These are phyloP conservation scores for Colletotrichum truncatum DNA, from an alignment of 2,329 filamentous ascomycete genomes.

Conservation along the genomic window DNA sequence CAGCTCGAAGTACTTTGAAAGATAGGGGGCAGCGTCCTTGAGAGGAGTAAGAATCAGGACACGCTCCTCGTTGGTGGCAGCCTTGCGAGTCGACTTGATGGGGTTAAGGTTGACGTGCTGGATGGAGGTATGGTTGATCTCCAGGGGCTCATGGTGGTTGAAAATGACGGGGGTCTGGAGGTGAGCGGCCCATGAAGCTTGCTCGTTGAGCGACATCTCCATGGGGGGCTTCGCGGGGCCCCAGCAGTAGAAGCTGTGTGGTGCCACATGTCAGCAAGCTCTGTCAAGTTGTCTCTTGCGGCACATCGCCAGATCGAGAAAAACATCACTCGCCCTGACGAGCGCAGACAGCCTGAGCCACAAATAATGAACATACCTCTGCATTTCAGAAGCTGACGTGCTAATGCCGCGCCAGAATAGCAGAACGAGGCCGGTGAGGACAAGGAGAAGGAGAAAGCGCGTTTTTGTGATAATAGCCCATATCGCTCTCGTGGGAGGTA, in stretches of 20 bases:
- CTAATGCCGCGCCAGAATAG: constrained; percentile 90
- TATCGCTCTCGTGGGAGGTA: constrained; percentile 81
- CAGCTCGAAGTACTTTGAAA: constrained; percentile 93
- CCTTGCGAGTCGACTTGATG: constrained; percentile 82
- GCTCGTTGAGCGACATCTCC: constrained; percentile 92
- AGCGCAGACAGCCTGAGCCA: not conserved
- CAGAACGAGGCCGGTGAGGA: constrained; percentile 74
- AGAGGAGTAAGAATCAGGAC: constrained; percentile 93
- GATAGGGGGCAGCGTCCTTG: constrained; percentile 84
- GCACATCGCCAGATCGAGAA: not conserved
- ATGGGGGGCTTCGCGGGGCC: constrained; percentile 95
- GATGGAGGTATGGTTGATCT: constrained; percentile 84
- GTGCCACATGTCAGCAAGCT: constrained; percentile 9
- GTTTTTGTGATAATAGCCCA: constrained; percentile 78
- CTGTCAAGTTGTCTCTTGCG: not conserved
- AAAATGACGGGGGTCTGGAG: constrained; percentile 93
- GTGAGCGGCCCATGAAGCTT: constrained; percentile 88
- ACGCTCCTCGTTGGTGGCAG: constrained; percentile 82
- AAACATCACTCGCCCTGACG: not conserved
- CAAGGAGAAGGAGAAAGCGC: constrained; percentile 79
- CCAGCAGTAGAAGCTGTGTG: constrained; percentile 91
- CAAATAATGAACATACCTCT: constrained; percentile 75
- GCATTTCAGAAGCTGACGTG: constrained; percentile 84
- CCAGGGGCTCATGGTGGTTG: constrained; percentile 91
- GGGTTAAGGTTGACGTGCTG: constrained; percentile 84